A percentile compares a stretch with the other conserved stretches of the same genome.
phyloP scores from a whole-genome alignment of 1,284 basidiomycete species.

The Trametes versicolor region DNA sequence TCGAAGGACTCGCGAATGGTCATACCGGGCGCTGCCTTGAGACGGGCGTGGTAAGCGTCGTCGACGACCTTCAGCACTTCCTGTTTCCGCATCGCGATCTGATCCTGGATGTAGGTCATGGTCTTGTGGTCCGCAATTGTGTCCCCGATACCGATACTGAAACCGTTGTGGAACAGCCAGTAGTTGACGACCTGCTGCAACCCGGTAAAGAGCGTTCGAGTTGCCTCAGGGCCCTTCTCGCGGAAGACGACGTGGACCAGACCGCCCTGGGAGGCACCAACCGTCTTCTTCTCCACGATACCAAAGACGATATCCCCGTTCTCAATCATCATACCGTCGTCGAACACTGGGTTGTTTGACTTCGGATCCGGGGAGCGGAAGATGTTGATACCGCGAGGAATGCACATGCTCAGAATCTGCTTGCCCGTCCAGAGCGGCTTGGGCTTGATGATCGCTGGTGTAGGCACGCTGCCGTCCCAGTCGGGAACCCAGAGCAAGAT shows the following conservation, averaged over 20 bases:
- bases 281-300: conserved; percentile 98
- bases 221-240: conserved; percentile 95
- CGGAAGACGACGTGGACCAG: conserved; percentile 98
- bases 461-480: conserved; percentile 95
- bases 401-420: conserved; percentile 93
- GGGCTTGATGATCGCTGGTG: conserved; percentile 95
- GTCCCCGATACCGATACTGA: conserved; percentile 99
- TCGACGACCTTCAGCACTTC: conserved; percentile 79
- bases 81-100: conserved; percentile 85
- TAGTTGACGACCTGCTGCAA: conserved; percentile 97
- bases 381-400: conserved; percentile 98
- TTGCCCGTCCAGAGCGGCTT: conserved; percentile 99
- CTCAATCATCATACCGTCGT: conserved; percentile 97
- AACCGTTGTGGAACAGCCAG: conserved; percentile 99
- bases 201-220: conserved; percentile 93
- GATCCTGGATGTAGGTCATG: conserved; percentile 88
- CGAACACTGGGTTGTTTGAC: conserved; percentile 85
- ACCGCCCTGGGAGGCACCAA: conserved; percentile 95
- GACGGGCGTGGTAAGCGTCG: conserved; percentile 82
- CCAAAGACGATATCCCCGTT: conserved; percentile 98
- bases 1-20: conserved; percentile 99
- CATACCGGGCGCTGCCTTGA: conserved; percentile 96
- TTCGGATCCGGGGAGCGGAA: conserved; percentile 82
- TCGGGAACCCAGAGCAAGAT: conserved; percentile 97
- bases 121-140: conserved; percentile 94